These are phyloP conservation scores for Anethum foeniculum DNA, from an alignment of 140 eudicot genomes.

Conservation along the genomic window DNA sequence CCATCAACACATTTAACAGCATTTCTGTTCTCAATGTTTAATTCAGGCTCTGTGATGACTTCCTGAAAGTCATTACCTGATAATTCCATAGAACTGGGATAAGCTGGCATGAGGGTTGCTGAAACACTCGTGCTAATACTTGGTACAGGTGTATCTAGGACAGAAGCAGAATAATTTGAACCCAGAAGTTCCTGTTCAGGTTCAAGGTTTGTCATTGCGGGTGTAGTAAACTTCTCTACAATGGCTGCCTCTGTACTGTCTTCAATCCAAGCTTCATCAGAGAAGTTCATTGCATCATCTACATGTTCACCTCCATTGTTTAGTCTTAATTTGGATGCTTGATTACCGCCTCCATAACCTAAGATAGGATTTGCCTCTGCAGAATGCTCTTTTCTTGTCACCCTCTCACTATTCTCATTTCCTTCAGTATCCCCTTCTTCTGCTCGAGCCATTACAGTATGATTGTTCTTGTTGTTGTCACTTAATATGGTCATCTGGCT, in stretches of 20 bases:
- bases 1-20: constrained; percentile 6
- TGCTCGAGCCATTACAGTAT: background rate
- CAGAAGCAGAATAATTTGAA: background rate
- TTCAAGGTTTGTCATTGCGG: background rate
- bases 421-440: constrained; percentile 5
- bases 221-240: background rate
- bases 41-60: constrained; percentile 15
- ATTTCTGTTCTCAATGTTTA: constrained; percentile 1
- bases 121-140: constrained; percentile 2
- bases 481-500: background rate
- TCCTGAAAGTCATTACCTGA: constrained; percentile 19
- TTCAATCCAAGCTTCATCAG: constrained; percentile 17
- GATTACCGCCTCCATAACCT: constrained; percentile 5
- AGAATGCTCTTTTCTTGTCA: background rate
- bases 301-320: constrained; percentile 10
- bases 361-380: background rate
- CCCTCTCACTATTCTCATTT: background rate
- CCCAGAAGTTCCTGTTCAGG: background rate
- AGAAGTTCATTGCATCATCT: constrained; percentile 7
- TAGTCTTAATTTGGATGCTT: constrained; percentile 7
- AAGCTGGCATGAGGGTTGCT: background rate
- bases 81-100: constrained; percentile 4
- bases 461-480: background rate
- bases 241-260: constrained; percentile 12
- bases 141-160: constrained; percentile 18